Evolutionary conservation across 2,329 filamentous ascomycete genomes (phyloP).

Genomic region (Cercospora zeae-maydis): DNA sequence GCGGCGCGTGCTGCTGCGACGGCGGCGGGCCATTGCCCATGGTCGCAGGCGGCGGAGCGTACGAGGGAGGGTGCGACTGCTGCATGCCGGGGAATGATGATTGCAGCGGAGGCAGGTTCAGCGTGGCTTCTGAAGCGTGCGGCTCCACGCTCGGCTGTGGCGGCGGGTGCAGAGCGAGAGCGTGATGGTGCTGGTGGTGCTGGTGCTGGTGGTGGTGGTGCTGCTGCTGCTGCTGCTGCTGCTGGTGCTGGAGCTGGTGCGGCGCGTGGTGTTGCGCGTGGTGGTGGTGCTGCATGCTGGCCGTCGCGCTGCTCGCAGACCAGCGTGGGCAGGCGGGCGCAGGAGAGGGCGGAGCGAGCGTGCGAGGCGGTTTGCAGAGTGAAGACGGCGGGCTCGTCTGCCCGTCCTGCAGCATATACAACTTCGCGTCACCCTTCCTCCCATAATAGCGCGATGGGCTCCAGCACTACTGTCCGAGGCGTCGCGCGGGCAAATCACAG

Average conservation of each 20-base stretch:
- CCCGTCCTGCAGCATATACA: constrained; percentile 6
- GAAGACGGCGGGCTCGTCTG: neutral
- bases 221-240: constrained; percentile 3
- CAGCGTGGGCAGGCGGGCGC: neutral
- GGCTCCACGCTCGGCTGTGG: constrained; percentile 15
- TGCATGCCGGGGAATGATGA: constrained; percentile 20
- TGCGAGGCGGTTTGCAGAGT: neutral
- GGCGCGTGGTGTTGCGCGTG: neutral
- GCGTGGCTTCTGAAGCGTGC: constrained; percentile 13
- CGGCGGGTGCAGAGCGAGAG: constrained; percentile 8
- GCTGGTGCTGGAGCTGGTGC: too few species aligned
- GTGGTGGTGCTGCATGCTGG: constrained; percentile 1
- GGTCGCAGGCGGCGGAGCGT: constrained; percentile 17
- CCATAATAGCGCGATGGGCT: constrained; percentile 10
- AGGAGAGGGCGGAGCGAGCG: neutral
- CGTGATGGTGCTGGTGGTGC: neutral
- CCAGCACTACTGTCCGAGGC: constrained; percentile 3
- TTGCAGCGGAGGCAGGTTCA: constrained; percentile 29
- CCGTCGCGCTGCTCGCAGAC: neutral
- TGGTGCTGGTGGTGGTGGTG: neutral
- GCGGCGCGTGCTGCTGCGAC: constrained; percentile 22
- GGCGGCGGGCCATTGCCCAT: constrained; percentile 17
- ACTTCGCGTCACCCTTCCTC: constrained; percentile 12
- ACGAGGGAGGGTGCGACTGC: constrained; percentile 26
- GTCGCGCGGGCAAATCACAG: constrained; percentile 10